phyloP scores from a whole-genome alignment of 345 rosid genomes.

The Streptanthus diversifolius region DNA sequence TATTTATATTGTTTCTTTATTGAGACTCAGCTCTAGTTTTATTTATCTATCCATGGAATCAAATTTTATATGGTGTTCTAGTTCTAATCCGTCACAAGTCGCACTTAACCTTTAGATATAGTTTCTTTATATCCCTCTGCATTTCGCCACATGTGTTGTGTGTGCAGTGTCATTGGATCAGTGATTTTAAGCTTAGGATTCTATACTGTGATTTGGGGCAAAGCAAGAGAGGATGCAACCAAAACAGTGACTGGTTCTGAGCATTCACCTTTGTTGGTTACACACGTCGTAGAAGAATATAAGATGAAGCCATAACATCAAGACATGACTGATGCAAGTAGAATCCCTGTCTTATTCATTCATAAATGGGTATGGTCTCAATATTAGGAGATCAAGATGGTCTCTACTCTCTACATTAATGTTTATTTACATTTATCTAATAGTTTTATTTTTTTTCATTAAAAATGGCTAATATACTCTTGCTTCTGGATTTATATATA shows the following conservation, averaged over 20 bases:
- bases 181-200: conserved; percentile 31
- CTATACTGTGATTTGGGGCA: conserved; percentile 41
- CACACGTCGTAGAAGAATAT: conserved; percentile 19
- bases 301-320: conserved; percentile 14
- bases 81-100: not conserved
- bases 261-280: conserved; percentile 12
- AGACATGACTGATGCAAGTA: conserved; percentile 19
- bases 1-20: not conserved
- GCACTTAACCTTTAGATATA: not conserved
- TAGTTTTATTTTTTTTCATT: too few relatives aligned
- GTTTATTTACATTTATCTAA: too few relatives aligned
- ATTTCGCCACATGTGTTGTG: not conserved
- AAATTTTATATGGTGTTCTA: not conserved
- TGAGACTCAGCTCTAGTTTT: not conserved
- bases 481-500: too few relatives aligned
- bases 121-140: not conserved
- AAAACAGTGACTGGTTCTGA: conserved; percentile 5
- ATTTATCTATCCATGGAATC: not conserved
- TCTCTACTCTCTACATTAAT: too few relatives aligned
- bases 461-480: too few relatives aligned
- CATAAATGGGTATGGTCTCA: not conserved
- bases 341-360: not conserved
- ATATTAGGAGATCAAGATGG: too few relatives aligned
- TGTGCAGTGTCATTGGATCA: conserved; percentile 33
- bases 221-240: conserved; percentile 34